Conservation (phyloP, 257 asterid genomes). For the Solanum commersonii region DNA sequence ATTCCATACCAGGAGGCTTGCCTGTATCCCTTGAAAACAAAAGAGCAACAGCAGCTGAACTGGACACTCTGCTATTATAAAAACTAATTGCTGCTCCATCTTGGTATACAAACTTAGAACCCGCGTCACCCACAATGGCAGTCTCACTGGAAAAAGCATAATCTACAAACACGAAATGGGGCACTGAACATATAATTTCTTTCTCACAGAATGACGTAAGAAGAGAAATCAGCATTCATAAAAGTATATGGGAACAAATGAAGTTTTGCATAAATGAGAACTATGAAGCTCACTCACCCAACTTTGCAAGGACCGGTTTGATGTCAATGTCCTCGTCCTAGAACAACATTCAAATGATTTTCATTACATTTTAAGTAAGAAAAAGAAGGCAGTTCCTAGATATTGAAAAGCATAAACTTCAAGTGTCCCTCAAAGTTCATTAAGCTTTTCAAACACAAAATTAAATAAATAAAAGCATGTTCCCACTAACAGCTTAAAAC, state of each 20-base stretch:
- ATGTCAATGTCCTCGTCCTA: slow-evolving; percentile 52
- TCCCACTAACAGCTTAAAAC: not conserved
- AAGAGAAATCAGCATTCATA: not conserved
- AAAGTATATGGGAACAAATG: not conserved
- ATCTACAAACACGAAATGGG: slow-evolving; percentile 24
- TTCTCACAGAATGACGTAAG: not conserved
- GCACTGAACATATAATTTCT: not conserved
- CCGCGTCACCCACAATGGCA: slow-evolving; percentile 56
- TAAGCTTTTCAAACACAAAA: not conserved
- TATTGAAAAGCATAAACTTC: not conserved
- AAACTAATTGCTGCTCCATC: slow-evolving; percentile 10
- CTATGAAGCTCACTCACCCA: slow-evolving; percentile 53
- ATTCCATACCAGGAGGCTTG: slow-evolving; percentile 46
- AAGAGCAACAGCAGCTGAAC: slow-evolving; percentile 48
- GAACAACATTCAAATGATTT: slow-evolving; percentile 27
- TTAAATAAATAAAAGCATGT: not conserved
- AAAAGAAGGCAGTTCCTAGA: not conserved
- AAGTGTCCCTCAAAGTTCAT: not conserved
- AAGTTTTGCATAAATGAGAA: not conserved
- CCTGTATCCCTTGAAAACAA: slow-evolving; percentile 46
- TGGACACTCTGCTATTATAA: not conserved
- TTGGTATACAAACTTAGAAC: slow-evolving; percentile 32
- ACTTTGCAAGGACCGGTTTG: slow-evolving; percentile 55
- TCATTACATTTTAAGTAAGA: slow-evolving; percentile 14
- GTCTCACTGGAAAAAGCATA: slow-evolving; percentile 57